Evolutionary conservation across 345 rosid genomes (phyloP), one percentile per base, ranked within the genome.

Genomic region (Eucalyptus cloeziana): DNA sequence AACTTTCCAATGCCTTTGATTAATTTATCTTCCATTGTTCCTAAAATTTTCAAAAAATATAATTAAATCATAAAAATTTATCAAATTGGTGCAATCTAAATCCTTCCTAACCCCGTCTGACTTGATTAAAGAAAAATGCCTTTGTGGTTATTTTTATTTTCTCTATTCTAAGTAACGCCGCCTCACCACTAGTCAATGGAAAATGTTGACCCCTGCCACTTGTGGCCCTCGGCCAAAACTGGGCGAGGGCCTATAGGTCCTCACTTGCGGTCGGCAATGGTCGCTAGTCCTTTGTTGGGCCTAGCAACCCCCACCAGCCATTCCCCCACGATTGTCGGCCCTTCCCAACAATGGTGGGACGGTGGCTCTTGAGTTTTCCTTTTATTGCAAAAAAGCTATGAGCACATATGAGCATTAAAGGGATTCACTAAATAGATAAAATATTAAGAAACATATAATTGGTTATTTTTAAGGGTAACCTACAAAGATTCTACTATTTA

Each of bases 231-330:
- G 2, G 0, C 62, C 27, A 56, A 56, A 56, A 22, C 0, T 24
- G 30, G 62, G 6, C 4, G 0, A 22, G 6, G 30, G 62, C 30
- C 13, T 56, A 24, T 0, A 56, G 0, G 13, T 4, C 30, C 30
- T 56, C 62, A 22, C 62, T 22, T 2, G 13, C 2, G 0, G 0
- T 56, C 0, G 0, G 13, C 13, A 24, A 0, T 1, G 13, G 13
- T 24, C 1, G 2, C 0, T 24, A 9, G 5, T 25, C 0, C 67
- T 25, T 27, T 4, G 15, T 7, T 1, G 11, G 1, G 67, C 67
- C n/a, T 10, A 27, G 25, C 3, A 25, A 60, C 0, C 1, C 30
- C 31, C 15, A 60, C 5, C n/a, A n/a, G n/a, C n/a, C n/a, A n/a
- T n/a, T n/a, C n/a, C n/a, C n/a, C n/a, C n/a, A n/a, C n/a, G n/a